These are phyloP conservation scores for Opeltia flavorubescens DNA, from an alignment of 495 filamentous ascomycete genomes.

Conservation along the genomic window DNA sequence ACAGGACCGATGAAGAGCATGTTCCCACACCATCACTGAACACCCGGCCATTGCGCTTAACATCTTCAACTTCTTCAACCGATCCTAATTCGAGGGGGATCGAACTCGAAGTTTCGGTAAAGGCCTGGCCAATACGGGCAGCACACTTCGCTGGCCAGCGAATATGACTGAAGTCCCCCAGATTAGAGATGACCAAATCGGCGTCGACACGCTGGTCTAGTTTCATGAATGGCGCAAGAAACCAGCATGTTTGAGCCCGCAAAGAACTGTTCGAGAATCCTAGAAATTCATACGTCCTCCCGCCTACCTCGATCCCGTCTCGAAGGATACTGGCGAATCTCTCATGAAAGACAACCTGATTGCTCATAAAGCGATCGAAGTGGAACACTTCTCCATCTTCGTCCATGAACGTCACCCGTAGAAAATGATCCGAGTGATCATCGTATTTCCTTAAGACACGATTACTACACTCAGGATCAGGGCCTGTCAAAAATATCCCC, in stretches of 20 bases:
- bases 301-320: slow-evolving; percentile 43
- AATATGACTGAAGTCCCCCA: slow-evolving; percentile 52
- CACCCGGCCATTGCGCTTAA: slow-evolving; percentile 26
- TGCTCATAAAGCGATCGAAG: slow-evolving; percentile 36
- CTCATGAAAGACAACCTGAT: slow-evolving; percentile 27
- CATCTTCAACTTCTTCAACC: slow-evolving; percentile 27
- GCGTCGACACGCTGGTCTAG: slow-evolving; percentile 26
- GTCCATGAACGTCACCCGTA: slow-evolving; percentile 55
- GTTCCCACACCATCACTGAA: slow-evolving; percentile 69
- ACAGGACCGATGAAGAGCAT: slow-evolving; percentile 39
- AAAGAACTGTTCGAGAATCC: slow-evolving; percentile 69
- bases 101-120: slow-evolving; percentile 51
- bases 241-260: slow-evolving; percentile 48
- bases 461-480: slow-evolving; percentile 52
- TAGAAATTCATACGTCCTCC: slow-evolving; percentile 46
- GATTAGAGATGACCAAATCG: slow-evolving; percentile 34
- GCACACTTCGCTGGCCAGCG: slow-evolving; percentile 54
- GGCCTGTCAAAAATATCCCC: slow-evolving; percentile 49
- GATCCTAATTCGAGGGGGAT: slow-evolving; percentile 16
- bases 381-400: slow-evolving; percentile 50
- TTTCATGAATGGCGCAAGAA: slow-evolving; percentile 49
- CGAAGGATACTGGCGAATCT: slow-evolving; percentile 44
- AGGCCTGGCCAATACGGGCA: slow-evolving; percentile 66
- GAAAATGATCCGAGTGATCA: slow-evolving; percentile 46
- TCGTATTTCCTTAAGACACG: slow-evolving; percentile 54